Evolutionary conservation across 2,329 filamentous ascomycete genomes (phyloP).

Genomic region (Paecilomyces niveus): DNA sequence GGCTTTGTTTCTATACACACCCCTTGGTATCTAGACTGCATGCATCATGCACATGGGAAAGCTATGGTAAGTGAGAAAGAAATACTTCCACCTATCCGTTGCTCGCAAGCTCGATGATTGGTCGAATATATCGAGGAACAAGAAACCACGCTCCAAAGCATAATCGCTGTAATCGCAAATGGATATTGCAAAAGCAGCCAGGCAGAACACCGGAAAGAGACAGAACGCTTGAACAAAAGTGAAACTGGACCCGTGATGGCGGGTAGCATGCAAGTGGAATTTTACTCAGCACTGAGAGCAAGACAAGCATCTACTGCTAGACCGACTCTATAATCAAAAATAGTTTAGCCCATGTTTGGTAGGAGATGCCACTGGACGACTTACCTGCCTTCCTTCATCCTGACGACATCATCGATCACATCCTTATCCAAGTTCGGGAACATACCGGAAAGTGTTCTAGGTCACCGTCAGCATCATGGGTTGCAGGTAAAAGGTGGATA

Average conservation of each 20-base stretch:
- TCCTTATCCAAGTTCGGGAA: constrained; percentile 93
- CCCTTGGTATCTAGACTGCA: neutral
- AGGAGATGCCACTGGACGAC: constrained; percentile 28
- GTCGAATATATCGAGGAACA: neutral
- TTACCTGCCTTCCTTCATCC: constrained; percentile 88
- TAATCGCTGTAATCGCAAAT: neutral
- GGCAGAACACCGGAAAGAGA: neutral
- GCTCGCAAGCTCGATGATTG: neutral
- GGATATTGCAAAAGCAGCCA: neutral
- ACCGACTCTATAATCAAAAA: constrained; percentile 54
- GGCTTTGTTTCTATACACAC: neutral
- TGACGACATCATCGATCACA: constrained; percentile 92
- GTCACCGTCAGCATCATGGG: constrained; percentile 1
- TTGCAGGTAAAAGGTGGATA: neutral
- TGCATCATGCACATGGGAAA: neutral
- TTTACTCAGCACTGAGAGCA: constrained; percentile 50
- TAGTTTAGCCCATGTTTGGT: constrained; percentile 5
- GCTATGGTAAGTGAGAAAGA: neutral
- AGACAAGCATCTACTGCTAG: constrained; percentile 81
- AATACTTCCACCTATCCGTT: neutral
- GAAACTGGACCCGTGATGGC: neutral
- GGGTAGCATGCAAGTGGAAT: neutral
- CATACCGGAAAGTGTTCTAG: constrained; percentile 78
- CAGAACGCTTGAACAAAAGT: neutral
- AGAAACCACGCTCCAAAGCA: neutral